Evolutionary conservation across 225 moss, liverwort and hornwort genomes (phyloP), one percentile per base, ranked within the genome.

Genomic region (Marchantia polymorpha): DNA sequence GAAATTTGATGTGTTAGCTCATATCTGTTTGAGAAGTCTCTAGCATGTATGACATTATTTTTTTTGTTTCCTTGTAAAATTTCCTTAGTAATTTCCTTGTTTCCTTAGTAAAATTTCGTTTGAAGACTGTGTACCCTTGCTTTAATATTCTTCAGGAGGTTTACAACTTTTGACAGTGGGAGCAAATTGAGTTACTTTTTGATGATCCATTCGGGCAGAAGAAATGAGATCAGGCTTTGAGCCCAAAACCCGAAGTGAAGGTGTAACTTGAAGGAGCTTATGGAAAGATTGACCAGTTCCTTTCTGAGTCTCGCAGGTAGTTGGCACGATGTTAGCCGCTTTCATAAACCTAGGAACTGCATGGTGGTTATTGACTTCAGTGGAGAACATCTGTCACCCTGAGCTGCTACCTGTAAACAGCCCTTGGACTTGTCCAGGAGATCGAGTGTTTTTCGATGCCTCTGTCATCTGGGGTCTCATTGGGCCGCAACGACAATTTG

Each of bases 391-490:
- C 48, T 89, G 89, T 53, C 39, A 83, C 15, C 54, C 72, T 14
- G 83, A 87, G 10, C 39, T 74, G 29, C 76, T 89, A 23, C 84
- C 86, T 5, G 0, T 59, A 22, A 84, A 80, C 29, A 87, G 87
- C 77, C 85, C 89, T 8, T 89, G 89, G 89, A 89, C 89, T 16
- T 89, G 89, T 77, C 89, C 87, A 0, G 29, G 69, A 19, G 85
- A 87, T 63, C 81, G 82, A 26, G 87, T 85, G 52, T 89, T 87
- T 71, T 87, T 79, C 59, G 86, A 89, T 55, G 84, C 89, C 0
- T 84, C 89, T 4, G 84, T 89, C 50, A 87, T 89, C 5, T 89
- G 89, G 89, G 89, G 89, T 51, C 85, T 87, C 53, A 79, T 89
- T 14, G 89, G 89, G 26, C 89, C 87, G 3, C 83, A 74, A 63